phyloP scores from a whole-genome alignment of 306 rosid species.

The Phaseolus lunatus region DNA sequence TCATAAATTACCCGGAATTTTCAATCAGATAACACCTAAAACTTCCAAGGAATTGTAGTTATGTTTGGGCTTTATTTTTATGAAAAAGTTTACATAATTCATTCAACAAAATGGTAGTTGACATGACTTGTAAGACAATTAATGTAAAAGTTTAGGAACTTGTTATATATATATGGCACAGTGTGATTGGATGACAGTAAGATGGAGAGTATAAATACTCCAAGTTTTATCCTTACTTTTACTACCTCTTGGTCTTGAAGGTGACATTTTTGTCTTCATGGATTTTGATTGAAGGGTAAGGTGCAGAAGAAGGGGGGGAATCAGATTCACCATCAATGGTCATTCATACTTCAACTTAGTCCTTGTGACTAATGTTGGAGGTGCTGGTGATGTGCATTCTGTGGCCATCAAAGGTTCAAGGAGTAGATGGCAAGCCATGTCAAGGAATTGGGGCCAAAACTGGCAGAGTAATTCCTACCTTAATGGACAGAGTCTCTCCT shows the following conservation, averaged over 20 bases:
- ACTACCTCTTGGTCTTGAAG: neutral
- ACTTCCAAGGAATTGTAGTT: neutral
- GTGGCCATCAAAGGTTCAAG: constrained; percentile 79
- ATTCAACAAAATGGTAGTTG: neutral
- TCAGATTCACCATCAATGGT: constrained; percentile 78
- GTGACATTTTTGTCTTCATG: constrained; percentile 23
- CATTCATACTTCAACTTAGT: constrained; percentile 86
- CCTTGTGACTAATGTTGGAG: constrained; percentile 78
- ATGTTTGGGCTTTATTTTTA: too few relatives aligned
- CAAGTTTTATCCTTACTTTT: neutral
- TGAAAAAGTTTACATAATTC: too few relatives aligned
- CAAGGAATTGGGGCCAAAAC: constrained; percentile 89
- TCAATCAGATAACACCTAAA: neutral
- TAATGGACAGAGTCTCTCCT: constrained; percentile 80
- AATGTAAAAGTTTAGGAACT: too few relatives aligned
- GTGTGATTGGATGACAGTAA: too few relatives aligned
- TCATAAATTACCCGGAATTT: neutral
- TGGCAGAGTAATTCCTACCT: constrained; percentile 83
- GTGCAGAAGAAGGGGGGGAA: constrained; percentile 81
- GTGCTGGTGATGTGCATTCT: constrained; percentile 66
- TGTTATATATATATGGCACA: too few relatives aligned
- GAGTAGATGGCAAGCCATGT: constrained; percentile 75
- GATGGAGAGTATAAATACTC: too few relatives aligned
- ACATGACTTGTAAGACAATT: neutral
- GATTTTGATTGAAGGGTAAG: constrained; percentile 56